Base-by-base conservation (phyloP, 108 stramenopile genomes). In the Cyclostephanos tholiformis region DNA sequence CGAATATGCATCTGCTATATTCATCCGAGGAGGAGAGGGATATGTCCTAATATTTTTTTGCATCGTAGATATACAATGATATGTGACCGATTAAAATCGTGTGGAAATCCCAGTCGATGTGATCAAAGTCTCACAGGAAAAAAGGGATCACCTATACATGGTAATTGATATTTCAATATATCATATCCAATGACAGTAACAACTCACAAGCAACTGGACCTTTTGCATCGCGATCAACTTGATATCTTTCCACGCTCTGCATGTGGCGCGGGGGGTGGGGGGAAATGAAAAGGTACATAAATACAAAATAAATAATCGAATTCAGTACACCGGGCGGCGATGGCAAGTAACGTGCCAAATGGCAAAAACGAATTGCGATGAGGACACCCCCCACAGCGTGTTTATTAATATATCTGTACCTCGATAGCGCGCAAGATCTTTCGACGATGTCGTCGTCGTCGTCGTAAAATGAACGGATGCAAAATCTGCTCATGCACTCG, bases 401-500 rank as follows among this genome's bases (percentile, higher is more conserved):
- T 4, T 46, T 46, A 41, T 49, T 14, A 23, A 17, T 26, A 8
- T 49, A 4, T 32, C 4, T 4, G n/a, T 46, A 71, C 60, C 70
- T 71, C 29, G 57, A 38, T 53, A 13, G 8, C 11, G 7, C 43
- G 10, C 20, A 13, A 10, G 41, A 14, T 25, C 30, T 26, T 32
- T 46, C 55, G 12, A 13, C 48, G 25, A 36, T 26, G 19, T 41
- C 23, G 16, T 68, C 32, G 1, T 58, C 60, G 19, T 46, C 48
- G 17, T 82, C 75, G 70, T 74, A 71, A 44, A 82, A 82, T 19
- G 53, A 56, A 20, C 62, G 65, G 57, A 82, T 75, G 60, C 74
- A 82, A 62, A 82, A 75, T 10, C 55, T 23, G 63, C 80, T 82
- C 69, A 71, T 71, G 6, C 35, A 32, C 59, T 75, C 58, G 10